Evolutionary conservation across 2,329 filamentous ascomycete genomes (phyloP).

Genomic region (Septoria linicola): DNA sequence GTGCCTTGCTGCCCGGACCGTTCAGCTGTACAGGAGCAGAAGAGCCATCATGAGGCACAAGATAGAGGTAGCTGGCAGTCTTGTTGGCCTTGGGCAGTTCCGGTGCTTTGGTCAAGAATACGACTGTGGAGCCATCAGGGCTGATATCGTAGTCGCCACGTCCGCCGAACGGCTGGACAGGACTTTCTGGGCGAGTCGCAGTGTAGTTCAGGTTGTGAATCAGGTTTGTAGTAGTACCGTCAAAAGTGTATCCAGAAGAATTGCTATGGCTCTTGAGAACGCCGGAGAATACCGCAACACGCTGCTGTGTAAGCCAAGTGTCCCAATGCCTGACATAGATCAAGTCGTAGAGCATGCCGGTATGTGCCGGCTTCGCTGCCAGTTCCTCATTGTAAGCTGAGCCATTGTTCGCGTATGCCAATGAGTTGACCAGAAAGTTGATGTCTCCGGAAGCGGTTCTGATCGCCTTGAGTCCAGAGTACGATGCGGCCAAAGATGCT

Average conservation of each 20-base stretch:
- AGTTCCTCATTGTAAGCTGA: slow-evolving; percentile 51
- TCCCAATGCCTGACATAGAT: slow-evolving; percentile 57
- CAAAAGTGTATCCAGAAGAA: slow-evolving; percentile 19
- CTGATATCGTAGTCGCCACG: slow-evolving; percentile 28
- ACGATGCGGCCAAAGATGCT: slow-evolving; percentile 36
- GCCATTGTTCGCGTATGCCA: slow-evolving; percentile 33
- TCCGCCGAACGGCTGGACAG: slow-evolving; percentile 27
- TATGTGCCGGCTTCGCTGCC: slow-evolving; percentile 46
- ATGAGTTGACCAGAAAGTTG: slow-evolving; percentile 30
- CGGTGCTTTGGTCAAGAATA: slow-evolving; percentile 30
- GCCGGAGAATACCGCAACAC: slow-evolving; percentile 52
- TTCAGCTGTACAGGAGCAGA: slow-evolving; percentile 28
- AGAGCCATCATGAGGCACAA: slow-evolving; percentile 32
- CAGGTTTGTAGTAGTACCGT: slow-evolving; percentile 27
- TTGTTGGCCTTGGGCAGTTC: slow-evolving; percentile 30
- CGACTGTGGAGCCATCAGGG: slow-evolving; percentile 29
- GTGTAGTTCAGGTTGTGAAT: slow-evolving; percentile 28
- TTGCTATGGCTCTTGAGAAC: slow-evolving; percentile 36
- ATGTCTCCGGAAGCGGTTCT: slow-evolving; percentile 31
- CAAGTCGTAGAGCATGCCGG: slow-evolving; percentile 51
- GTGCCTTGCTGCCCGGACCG: slow-evolving; percentile 28
- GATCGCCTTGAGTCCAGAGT: slow-evolving; percentile 41
- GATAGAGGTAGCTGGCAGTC: slow-evolving; percentile 30
- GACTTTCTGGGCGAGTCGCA: slow-evolving; percentile 28
- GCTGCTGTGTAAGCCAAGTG: slow-evolving; percentile 50